A percentile compares a stretch with the other conserved stretches of the same genome.
These are phyloP conservation scores for Tuber calosporum DNA, from an alignment of 495 filamentous ascomycete genomes.

Conservation along the genomic window DNA sequence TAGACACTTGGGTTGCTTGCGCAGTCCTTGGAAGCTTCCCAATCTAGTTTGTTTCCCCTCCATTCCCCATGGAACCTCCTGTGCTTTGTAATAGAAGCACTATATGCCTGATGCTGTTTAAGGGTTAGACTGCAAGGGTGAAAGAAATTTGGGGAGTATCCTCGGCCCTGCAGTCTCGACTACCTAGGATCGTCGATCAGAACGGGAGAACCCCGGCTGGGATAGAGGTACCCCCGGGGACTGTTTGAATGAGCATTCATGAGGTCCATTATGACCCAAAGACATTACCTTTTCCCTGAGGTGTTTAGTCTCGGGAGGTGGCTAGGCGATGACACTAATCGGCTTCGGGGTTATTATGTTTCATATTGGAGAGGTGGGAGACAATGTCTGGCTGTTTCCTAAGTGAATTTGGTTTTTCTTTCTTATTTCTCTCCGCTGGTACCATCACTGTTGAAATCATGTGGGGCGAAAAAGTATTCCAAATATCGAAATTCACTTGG, in stretches of 20 bases:
- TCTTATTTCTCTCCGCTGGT: background rate
- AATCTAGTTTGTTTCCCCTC: background rate
- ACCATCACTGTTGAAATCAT: background rate
- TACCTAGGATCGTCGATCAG: background rate
- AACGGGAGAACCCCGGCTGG: background rate
- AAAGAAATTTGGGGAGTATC: background rate
- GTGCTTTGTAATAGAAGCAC: background rate
- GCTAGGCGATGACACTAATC: background rate
- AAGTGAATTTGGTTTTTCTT: background rate
- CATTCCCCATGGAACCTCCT: background rate
- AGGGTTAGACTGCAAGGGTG: background rate
- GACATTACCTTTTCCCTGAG: background rate
- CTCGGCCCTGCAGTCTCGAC: background rate
- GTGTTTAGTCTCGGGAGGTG: constrained; percentile 17
- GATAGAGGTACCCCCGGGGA: background rate
- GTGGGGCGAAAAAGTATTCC: background rate
- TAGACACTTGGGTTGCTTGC: background rate
- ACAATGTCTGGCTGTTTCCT: constrained; percentile 18
- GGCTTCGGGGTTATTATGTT: constrained; percentile 6
- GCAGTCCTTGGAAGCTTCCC: background rate
- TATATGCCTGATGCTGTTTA: background rate
- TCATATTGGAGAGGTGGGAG: constrained; percentile 13
- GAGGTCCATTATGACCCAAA: constrained; percentile 6
- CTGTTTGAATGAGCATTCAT: background rate
- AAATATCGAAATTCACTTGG: background rate